A percentile compares a stretch with the other conserved stretches of the same genome.
These are phyloP conservation scores for Barbarea vulgaris DNA, from an alignment of 345 rosid genomes.

Conservation along the genomic window DNA sequence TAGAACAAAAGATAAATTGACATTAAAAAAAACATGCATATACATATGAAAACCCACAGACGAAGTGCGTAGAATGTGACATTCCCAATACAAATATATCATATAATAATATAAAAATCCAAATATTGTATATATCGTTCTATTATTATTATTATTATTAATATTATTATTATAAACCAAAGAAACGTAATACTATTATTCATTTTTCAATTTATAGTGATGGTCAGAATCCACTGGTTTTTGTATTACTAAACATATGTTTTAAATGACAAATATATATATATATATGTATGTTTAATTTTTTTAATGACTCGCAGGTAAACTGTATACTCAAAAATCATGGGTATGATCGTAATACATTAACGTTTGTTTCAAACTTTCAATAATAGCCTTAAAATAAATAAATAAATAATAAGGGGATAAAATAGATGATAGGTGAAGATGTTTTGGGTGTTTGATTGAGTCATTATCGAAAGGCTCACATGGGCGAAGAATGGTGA, in stretches of 20 bases:
- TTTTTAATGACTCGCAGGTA: slow-evolving; percentile 9
- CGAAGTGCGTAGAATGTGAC: slow-evolving; percentile 13
- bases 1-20: not conserved
- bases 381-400: slow-evolving; percentile 18
- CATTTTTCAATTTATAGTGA: not conserved
- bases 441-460: slow-evolving; percentile 34
- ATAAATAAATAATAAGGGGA: not conserved
- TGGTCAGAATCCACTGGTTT: not conserved
- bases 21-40: not conserved
- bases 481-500: slow-evolving; percentile 64
- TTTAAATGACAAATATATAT: not conserved
- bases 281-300: not conserved
- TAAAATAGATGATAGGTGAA: slow-evolving; percentile 13
- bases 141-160: no score
- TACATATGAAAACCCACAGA: slow-evolving; percentile 3
- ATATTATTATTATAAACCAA: not conserved
- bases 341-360: slow-evolving; percentile 19
- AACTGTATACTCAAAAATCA: slow-evolving; percentile 29
- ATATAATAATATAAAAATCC: not conserved
- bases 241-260: not conserved
- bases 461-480: slow-evolving; percentile 47
- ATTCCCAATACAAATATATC: slow-evolving; percentile 3
- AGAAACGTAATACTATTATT: not conserved
- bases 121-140: not conserved
- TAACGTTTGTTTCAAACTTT: slow-evolving; percentile 14